phyloP scores from a whole-genome alignment of 1,284 basidiomycete genomes.

The Schizophyllum amplum region DNA sequence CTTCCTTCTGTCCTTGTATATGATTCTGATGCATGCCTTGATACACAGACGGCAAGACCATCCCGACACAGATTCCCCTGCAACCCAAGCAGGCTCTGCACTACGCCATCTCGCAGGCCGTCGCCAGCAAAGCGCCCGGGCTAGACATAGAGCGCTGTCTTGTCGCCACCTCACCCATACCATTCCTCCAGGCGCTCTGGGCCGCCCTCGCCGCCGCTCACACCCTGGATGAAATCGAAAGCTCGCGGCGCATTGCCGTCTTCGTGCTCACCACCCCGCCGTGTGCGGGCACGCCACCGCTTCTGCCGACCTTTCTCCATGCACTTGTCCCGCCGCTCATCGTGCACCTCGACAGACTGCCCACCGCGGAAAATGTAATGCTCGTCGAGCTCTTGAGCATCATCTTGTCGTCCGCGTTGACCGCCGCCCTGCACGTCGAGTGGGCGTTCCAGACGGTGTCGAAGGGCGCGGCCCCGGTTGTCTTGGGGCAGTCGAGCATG shows the following conservation, averaged over 20 bases:
- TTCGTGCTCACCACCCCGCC: constrained; percentile 57
- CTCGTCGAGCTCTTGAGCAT: constrained; percentile 51
- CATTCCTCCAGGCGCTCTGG: constrained; percentile 60
- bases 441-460: constrained; percentile 49
- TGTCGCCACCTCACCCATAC: constrained; percentile 41
- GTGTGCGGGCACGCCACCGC: constrained; percentile 41
- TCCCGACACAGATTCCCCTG: constrained; percentile 22
- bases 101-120: constrained; percentile 42
- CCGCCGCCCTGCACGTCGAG: constrained; percentile 59
- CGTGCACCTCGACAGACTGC: constrained; percentile 37
- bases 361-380: background rate
- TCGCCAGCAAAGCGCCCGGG: constrained; percentile 49
- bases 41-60: constrained; percentile 8
- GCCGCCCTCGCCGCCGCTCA: constrained; percentile 43
- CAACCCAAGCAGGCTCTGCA: constrained; percentile 45
- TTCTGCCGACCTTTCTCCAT: constrained; percentile 67
- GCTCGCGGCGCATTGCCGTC: constrained; percentile 50
- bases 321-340: constrained; percentile 53
- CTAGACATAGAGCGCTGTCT: constrained; percentile 61
- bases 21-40: background rate
- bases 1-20: constrained; percentile 1
- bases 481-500: constrained; percentile 50
- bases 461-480: constrained; percentile 35
- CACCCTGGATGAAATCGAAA: constrained; percentile 48
- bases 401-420: constrained; percentile 55